These are phyloP conservation scores for Candida morakotiae DNA, from an alignment of 805 yeast genomes.

Conservation along the genomic window DNA sequence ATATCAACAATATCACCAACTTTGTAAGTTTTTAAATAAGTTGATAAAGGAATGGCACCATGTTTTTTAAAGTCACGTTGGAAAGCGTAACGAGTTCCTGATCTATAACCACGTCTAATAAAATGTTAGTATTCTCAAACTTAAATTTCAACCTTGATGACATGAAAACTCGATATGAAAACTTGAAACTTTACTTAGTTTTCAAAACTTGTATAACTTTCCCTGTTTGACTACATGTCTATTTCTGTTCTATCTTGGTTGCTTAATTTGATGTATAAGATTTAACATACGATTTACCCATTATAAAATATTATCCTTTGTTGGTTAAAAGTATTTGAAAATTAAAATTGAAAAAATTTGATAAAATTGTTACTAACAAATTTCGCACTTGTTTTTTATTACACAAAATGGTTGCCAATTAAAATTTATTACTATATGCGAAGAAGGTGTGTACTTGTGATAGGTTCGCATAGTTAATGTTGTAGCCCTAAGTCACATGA, in stretches of 20 bases:
- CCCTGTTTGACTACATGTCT: background rate
- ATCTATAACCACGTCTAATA: slow-evolving; percentile 89
- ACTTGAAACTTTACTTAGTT: background rate
- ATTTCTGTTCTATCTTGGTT: background rate
- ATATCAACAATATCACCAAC: slow-evolving; percentile 99
- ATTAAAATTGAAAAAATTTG: slow-evolving; percentile 5
- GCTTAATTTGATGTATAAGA: too few relatives aligned
- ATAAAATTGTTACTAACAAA: slow-evolving; percentile 1
- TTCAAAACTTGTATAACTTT: too few relatives aligned
- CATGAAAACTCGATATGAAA: background rate
- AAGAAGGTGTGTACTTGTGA: too few relatives aligned
- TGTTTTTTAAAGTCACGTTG: slow-evolving; percentile 98
- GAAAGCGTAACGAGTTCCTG: slow-evolving; percentile 99
- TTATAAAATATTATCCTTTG: slow-evolving; percentile 9
- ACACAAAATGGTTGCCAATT: too few relatives aligned
- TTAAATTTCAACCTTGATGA: background rate
- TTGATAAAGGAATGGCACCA: slow-evolving; percentile 91
- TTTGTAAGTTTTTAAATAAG: slow-evolving; percentile 96
- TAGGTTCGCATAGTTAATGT: too few relatives aligned
- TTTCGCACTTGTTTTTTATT: background rate
- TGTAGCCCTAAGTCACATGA: slow-evolving; percentile 3
- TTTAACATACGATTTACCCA: slow-evolving; percentile 29
- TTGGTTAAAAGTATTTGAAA: slow-evolving; percentile 6
- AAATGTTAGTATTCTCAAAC: slow-evolving; percentile 4
- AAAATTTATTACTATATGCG: too few relatives aligned